These are phyloP conservation scores for Xylaria sp. DNA, from an alignment of 2,329 filamentous ascomycete species.

Conservation along the genomic window DNA sequence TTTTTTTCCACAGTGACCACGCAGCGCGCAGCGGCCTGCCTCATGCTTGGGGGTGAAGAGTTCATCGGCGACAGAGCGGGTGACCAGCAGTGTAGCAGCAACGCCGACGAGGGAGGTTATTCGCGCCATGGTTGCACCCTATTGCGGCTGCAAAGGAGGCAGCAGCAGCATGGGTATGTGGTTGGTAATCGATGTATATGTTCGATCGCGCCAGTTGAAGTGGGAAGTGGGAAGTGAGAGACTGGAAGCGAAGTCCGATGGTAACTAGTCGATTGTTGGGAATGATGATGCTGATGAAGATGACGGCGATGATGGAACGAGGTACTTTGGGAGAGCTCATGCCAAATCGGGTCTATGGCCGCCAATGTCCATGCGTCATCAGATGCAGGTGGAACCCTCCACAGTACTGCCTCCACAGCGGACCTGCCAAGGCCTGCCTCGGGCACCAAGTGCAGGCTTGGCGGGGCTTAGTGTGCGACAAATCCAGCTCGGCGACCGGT, in stretches of 20 bases:
- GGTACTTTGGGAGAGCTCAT: slow-evolving; percentile 18
- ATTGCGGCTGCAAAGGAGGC: slow-evolving; percentile 35
- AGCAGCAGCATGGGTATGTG: slow-evolving; percentile 39
- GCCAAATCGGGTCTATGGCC: slow-evolving; percentile 23
- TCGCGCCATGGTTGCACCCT: slow-evolving; percentile 53
- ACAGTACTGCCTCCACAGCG: neutral
- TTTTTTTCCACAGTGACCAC: slow-evolving; percentile 91
- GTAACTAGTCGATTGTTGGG: neutral
- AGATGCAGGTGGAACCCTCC: slow-evolving; percentile 22
- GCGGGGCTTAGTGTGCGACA: neutral
- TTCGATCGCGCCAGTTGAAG: slow-evolving; percentile 11
- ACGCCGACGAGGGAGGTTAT: slow-evolving; percentile 51
- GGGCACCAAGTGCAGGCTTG: slow-evolving; percentile 12
- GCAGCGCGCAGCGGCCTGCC: slow-evolving; percentile 86
- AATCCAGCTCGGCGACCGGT: neutral
- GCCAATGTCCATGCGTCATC: slow-evolving; percentile 31
- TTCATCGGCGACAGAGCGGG: slow-evolving; percentile 47
- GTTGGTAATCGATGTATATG: slow-evolving; percentile 17
- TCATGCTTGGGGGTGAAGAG: slow-evolving; percentile 76
- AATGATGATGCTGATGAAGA: slow-evolving; percentile 18
- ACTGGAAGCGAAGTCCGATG: neutral
- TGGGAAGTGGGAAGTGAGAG: neutral
- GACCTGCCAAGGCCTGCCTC: slow-evolving; percentile 23
- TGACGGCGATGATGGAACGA: neutral
- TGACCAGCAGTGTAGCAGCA: slow-evolving; percentile 51